Evolutionary conservation across 345 rosid genomes (phyloP).

Genomic region (Gynandropsis gynandra): DNA sequence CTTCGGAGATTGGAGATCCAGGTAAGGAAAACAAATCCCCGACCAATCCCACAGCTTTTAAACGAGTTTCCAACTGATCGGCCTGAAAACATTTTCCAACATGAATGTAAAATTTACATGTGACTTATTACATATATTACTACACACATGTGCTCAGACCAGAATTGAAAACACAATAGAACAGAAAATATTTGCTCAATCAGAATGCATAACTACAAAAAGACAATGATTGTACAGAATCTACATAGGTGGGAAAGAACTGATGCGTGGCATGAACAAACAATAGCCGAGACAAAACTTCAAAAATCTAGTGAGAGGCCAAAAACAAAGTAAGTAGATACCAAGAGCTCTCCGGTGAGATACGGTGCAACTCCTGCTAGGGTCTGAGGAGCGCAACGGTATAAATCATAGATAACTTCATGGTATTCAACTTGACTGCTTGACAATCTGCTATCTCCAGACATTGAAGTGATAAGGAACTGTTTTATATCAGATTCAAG

Average conservation of each 20-base stretch:
- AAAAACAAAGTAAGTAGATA: slow-evolving; percentile 28
- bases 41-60: slow-evolving; percentile 75
- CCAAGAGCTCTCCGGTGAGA: slow-evolving; percentile 95
- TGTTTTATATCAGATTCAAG: slow-evolving; percentile 85
- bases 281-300: slow-evolving; percentile 15
- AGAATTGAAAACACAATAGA: slow-evolving; percentile 2
- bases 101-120: slow-evolving; percentile 14
- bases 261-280: slow-evolving; percentile 12
- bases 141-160: slow-evolving; percentile 16
- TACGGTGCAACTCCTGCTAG: slow-evolving; percentile 79
- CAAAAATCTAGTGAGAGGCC: slow-evolving; percentile 3
- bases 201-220: slow-evolving; percentile 8
- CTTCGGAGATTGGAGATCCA: slow-evolving; percentile 50
- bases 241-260: no score
- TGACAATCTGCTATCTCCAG: slow-evolving; percentile 57
- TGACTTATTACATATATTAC: slow-evolving; percentile 5
- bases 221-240: no score
- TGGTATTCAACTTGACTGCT: slow-evolving; percentile 69
- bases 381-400: slow-evolving; percentile 77
- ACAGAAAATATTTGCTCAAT: slow-evolving; percentile 5
- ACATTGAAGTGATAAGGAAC: slow-evolving; percentile 78
- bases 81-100: slow-evolving; percentile 42
- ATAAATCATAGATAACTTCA: slow-evolving; percentile 80
- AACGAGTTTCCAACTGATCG: slow-evolving; percentile 79
- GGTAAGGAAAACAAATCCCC: slow-evolving; percentile 87